Percentiles rank a stretch among this genome's conserved stretches.
phyloP scores from a whole-genome alignment of 164 flowering plant species.

The Aristolochia californica region DNA sequence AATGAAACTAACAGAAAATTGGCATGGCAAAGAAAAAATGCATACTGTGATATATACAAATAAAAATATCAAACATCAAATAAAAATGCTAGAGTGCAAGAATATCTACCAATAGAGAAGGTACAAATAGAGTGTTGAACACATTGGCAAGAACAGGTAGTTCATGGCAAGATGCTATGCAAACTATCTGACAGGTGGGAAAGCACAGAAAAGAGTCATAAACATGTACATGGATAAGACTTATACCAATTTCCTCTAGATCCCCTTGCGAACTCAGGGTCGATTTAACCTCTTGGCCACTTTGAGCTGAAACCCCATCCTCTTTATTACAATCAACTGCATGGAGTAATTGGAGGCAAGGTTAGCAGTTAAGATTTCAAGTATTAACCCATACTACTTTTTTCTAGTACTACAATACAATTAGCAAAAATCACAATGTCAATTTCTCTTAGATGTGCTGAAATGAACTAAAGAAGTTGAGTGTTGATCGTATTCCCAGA shows the following conservation, averaged over 20 bases:
- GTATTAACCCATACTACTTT: neutral
- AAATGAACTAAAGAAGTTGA: too few species aligned
- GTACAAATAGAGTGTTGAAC: neutral
- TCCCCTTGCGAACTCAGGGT: slow-evolving; percentile 17
- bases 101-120: neutral
- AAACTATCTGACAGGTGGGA: neutral
- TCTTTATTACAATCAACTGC: slow-evolving; percentile 6
- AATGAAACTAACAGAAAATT: neutral
- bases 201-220: neutral
- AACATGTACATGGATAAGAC: neutral
- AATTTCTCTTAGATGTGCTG: too few species aligned
- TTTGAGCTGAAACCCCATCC: neutral
- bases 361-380: too few species aligned
- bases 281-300: slow-evolving; percentile 12
- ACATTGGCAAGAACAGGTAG: too few species aligned
- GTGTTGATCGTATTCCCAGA: too few species aligned
- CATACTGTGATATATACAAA: too few species aligned
- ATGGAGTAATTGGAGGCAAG: neutral
- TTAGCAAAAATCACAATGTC: too few species aligned
- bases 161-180: too few species aligned
- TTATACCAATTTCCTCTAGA: slow-evolving; percentile 29
- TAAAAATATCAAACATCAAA: too few species aligned
- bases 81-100: neutral
- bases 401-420: neutral
- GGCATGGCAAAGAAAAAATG: neutral